Conservation (phyloP, 2,329 filamentous ascomycete genomes). For the Zalaria obscura region DNA sequence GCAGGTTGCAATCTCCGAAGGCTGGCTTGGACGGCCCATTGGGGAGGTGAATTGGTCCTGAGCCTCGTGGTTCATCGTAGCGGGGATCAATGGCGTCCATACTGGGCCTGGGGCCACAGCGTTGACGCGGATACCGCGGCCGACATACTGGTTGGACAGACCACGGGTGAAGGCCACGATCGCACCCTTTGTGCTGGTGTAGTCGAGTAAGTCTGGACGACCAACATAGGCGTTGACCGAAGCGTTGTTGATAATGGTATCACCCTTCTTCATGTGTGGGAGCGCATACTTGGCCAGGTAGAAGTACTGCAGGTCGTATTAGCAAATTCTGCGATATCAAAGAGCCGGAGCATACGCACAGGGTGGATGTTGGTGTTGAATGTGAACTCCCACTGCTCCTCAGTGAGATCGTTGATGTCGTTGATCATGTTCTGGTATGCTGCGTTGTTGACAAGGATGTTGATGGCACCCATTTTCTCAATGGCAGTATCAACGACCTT, state of each 20-base stretch:
- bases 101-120: conserved; percentile 66
- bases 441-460: conserved; percentile 63
- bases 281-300: conserved; percentile 66
- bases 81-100: conserved; percentile 62
- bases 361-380: conserved; percentile 77
- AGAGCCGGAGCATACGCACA: not conserved
- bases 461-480: conserved; percentile 51
- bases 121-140: conserved; percentile 62
- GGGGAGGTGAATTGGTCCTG: conserved; percentile 60
- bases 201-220: conserved; percentile 66
- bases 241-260: conserved; percentile 73
- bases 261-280: conserved; percentile 59
- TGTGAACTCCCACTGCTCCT: conserved; percentile 69
- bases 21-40: conserved; percentile 66
- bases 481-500: conserved; percentile 53
- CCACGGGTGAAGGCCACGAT: conserved; percentile 68
- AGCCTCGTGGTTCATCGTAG: conserved; percentile 56
- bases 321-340: conserved; percentile 1
- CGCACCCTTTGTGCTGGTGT: conserved; percentile 67
- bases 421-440: conserved; percentile 59
- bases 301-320: conserved; percentile 39
- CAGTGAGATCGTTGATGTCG: conserved; percentile 54
- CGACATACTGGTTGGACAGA: conserved; percentile 59
- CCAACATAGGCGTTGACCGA: conserved; percentile 76
- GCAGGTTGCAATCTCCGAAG: conserved; percentile 67